Base-by-base conservation (phyloP, 352 stramenopile species). In the Aphanomyces invadans region DNA sequence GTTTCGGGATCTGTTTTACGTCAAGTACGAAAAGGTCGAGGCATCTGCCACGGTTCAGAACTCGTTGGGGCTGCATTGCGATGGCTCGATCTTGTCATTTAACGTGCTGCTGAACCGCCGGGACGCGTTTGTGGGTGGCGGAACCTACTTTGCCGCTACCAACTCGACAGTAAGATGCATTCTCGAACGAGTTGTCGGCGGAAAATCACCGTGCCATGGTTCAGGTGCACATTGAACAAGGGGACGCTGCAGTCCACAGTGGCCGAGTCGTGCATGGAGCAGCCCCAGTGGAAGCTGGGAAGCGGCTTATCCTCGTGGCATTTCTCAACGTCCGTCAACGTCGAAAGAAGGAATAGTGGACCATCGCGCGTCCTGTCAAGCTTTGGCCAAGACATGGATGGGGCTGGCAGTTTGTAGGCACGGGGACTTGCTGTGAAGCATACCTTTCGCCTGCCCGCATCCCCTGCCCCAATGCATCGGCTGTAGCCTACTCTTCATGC, bases 31-130 rank as follows among this genome's bases (percentile, higher is more conserved):
- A 62, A 85, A 82, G 1, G 54, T 52, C 0, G 77, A 75, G 10
- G 25, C 33, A 19, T 33, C 29, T 9, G 17, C 9, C n/a, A 33
- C 44, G 28, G 83, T 88, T 59, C 80, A 87, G 45, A 82, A 80
- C 0, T 79, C 87, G 55, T 75, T 98, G 7, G 80, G 88, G 44
- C 75, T 95, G 62, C 93, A 98, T 70, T 89, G 90, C 21, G 92
- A 98, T 70, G 93, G 92, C 28, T 97, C 90, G 7, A 77, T 97
- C 3, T 68, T 98, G n/a, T 97, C 90, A n/a, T 98, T 98, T 71
- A 97, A 96, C 57, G 71, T 98, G 21, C 57, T 97, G 53, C 74
- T 98, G 7, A 96, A 96, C 71, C 65, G 76, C 4, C 70, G 72
- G 0, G 44, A 73, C 11, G 84, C 96, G 23, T 98, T 97, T 71